phyloP scores from a whole-genome alignment of 345 rosid genomes.

The Heritiera littoralis region DNA sequence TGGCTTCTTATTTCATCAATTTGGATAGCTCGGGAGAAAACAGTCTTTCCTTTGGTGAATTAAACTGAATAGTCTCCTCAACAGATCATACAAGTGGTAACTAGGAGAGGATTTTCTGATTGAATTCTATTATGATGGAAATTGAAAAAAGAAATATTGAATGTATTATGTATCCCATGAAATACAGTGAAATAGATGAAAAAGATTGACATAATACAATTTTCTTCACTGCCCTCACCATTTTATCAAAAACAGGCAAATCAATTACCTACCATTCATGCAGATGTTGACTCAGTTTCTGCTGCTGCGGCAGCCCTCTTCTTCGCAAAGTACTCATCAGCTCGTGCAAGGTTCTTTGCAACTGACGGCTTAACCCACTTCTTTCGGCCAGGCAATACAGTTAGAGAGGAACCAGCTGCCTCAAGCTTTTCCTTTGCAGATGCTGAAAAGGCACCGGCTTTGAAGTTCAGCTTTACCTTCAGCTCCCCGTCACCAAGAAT shows the following conservation, averaged over 20 bases:
- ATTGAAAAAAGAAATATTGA: not conserved
- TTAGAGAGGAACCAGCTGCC: slow-evolving; percentile 73
- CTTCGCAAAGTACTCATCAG: slow-evolving; percentile 87
- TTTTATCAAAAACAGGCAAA: not conserved
- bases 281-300: slow-evolving; percentile 44
- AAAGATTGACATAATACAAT: not conserved
- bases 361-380: slow-evolving; percentile 93
- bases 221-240: not conserved
- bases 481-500: slow-evolving; percentile 83
- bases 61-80: not conserved
- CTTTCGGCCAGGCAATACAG: slow-evolving; percentile 82
- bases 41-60: not conserved
- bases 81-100: not conserved
- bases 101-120: not conserved
- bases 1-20: too few species aligned
- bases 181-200: not conserved
- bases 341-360: slow-evolving; percentile 76
- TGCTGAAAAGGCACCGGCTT: slow-evolving; percentile 78
- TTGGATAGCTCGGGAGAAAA: too few species aligned
- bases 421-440: slow-evolving; percentile 87
- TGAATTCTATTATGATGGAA: not conserved
- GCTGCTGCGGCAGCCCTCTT: slow-evolving; percentile 67
- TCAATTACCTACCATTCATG: not conserved
- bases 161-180: not conserved
- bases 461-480: slow-evolving; percentile 67